Percentiles rank a stretch among this genome's conserved stretches.
These are phyloP conservation scores for Camelina neglecta DNA, from an alignment of 345 rosid genomes.

Conservation along the genomic window DNA sequence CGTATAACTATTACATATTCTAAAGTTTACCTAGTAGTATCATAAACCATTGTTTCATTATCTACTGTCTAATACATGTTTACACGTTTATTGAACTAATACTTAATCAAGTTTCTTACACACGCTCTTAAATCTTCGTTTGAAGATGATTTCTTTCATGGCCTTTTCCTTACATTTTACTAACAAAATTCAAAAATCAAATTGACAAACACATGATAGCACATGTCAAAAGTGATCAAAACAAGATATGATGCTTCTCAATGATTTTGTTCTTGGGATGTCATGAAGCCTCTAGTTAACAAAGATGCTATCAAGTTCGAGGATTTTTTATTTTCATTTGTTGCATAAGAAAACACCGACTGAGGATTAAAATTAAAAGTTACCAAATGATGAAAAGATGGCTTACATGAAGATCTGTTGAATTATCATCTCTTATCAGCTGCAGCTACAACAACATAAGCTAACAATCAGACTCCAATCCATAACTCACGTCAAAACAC, in stretches of 20 bases:
- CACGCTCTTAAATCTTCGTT: too few relatives aligned
- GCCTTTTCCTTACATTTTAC: too few relatives aligned
- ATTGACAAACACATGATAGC: not conserved
- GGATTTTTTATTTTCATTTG: not conserved
- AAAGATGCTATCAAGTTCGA: conserved; percentile 1
- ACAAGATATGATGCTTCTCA: not conserved
- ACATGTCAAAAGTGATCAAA: not conserved
- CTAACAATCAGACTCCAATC: not conserved
- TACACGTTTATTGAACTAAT: too few relatives aligned
- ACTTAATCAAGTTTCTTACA: too few relatives aligned
- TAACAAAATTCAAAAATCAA: not conserved
- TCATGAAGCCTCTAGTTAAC: conserved; percentile 13
- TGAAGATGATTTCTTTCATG: too few relatives aligned
- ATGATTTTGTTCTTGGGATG: not conserved
- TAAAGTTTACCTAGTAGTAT: too few relatives aligned
- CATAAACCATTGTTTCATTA: too few relatives aligned
- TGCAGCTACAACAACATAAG: conserved; percentile 27
- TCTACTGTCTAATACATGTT: too few relatives aligned
- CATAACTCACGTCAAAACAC: conserved; percentile 5
- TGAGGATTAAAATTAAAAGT: conserved; percentile 1
- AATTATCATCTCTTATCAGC: conserved; percentile 23
- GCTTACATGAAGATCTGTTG: conserved; percentile 14
- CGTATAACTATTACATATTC: too few relatives aligned
- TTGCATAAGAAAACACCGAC: conserved; percentile 8
- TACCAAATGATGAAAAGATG: conserved; percentile 20